Base-by-base conservation (phyloP, 257 asterid species). In the Anisodus acutangulus region DNA sequence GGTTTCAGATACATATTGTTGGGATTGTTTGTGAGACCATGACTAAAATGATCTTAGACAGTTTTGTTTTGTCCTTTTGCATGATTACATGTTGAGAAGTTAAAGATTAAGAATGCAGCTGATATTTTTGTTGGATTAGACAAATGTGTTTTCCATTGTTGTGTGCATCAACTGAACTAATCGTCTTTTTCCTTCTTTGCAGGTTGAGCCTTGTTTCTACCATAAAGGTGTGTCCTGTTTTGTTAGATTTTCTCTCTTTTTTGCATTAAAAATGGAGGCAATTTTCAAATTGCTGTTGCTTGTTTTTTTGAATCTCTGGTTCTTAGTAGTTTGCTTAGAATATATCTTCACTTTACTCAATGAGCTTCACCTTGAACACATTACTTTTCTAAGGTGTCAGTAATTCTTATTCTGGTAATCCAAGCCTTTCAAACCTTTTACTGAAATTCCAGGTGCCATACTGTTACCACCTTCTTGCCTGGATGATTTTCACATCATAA, bases 191-290 rank as follows among this genome's bases (percentile, higher is more conserved):
- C 78, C 71, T 57, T 39, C 63, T 54, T 89, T 86, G 53, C 93
- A 95, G 99, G 97, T 91, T 94, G 92, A 91, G 94, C 92, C 97
- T 94, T 67, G 98, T 94, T 39, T 89, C 95, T 26, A 94, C 97
- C 49, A 94, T 94, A 76, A 94, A 93, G 98, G 98, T 94, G 88
- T 82, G 86, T 41, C 6, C 45, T 47, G 51, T 66, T 49, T 70
- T 67, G 9, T 51, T 49, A 22, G 13, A 11, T 49, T 7, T 49
- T 51, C 26, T 15, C 26, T 12, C 26, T 6, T 51, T 51, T 47
- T 26, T 5, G 8, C 81, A 13, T 78, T 26, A 41, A 9, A 49
- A 78, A 31, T 53, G 81, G 64, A 53, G 81, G 49, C 0, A 4
- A 13, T 53, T 78, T 51, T 51, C 2, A 62, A 78, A 26, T 78